Conservation (phyloP, 768 basidiomycete genomes). For the Russula virescens region DNA sequence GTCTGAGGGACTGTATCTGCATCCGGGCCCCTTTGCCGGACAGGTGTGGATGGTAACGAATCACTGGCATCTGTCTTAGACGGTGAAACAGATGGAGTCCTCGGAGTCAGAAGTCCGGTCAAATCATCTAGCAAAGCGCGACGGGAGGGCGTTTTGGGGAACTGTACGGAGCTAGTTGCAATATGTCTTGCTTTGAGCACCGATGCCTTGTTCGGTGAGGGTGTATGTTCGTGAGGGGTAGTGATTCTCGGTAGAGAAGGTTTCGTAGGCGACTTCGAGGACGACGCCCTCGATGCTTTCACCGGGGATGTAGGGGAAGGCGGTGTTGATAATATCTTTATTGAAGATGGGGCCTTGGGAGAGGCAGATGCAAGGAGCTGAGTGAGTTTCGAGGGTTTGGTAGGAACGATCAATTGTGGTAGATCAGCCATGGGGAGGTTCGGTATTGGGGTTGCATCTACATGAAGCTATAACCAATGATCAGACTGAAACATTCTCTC, state of each 20-base stretch:
- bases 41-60: slow-evolving; percentile 56
- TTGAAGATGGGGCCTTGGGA: slow-evolving; percentile 44
- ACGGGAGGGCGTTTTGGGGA: slow-evolving; percentile 60
- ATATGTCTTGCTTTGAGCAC: slow-evolving; percentile 33
- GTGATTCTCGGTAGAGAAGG: slow-evolving; percentile 34
- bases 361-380: slow-evolving; percentile 67
- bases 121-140: slow-evolving; percentile 34
- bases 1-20: slow-evolving; percentile 58
- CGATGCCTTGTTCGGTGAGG: slow-evolving; percentile 27
- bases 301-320: slow-evolving; percentile 30
- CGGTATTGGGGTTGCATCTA: slow-evolving; percentile 40
- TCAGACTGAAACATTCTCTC: background rate
- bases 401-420: slow-evolving; percentile 46
- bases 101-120: slow-evolving; percentile 35
- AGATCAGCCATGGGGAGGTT: slow-evolving; percentile 59
- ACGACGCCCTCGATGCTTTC: slow-evolving; percentile 29
- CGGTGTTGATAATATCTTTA: slow-evolving; percentile 31
- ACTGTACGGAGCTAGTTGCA: slow-evolving; percentile 42
- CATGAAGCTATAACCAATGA: slow-evolving; percentile 45
- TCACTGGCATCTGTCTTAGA: slow-evolving; percentile 29
- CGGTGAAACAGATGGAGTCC: slow-evolving; percentile 30
- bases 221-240: slow-evolving; percentile 46
- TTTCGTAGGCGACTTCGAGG: slow-evolving; percentile 35
- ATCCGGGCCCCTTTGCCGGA: slow-evolving; percentile 51
- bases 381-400: slow-evolving; percentile 63